Evolutionary conservation across 1,284 basidiomycete genomes (phyloP).

Genomic region (Phlebopus sp.): DNA sequence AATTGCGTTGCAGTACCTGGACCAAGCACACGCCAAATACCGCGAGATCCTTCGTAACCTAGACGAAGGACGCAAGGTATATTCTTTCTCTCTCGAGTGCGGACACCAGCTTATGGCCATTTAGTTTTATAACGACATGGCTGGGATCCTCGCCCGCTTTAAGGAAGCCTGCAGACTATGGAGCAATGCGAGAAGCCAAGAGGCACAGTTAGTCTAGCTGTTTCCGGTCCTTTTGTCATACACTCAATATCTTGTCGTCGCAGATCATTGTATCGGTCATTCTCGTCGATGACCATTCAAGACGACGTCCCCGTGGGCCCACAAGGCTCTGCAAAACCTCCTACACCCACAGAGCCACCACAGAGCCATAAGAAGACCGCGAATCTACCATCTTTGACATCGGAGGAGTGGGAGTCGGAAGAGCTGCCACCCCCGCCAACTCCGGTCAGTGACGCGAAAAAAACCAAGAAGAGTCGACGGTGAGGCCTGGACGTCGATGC

Average conservation of each 20-base stretch:
- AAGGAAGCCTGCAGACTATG: constrained; percentile 75
- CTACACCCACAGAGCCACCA: constrained; percentile 9
- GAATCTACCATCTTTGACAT: constrained; percentile 46
- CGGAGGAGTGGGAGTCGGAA: constrained; percentile 46
- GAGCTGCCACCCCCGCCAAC: constrained; percentile 30
- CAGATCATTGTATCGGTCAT: constrained; percentile 40
- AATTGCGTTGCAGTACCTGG: constrained; percentile 81
- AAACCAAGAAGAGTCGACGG: not conserved
- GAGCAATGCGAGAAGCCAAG: constrained; percentile 67
- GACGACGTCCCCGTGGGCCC: constrained; percentile 15
- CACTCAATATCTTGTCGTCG: not conserved
- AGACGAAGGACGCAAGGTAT: constrained; percentile 83
- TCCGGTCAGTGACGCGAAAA: not conserved
- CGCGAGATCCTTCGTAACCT: constrained; percentile 83
- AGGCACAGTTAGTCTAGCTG: constrained; percentile 39
- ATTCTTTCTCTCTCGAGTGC: constrained; percentile 6
- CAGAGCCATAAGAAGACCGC: constrained; percentile 22
- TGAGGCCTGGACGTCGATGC: not conserved
- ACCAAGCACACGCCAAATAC: constrained; percentile 87
- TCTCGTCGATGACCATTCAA: constrained; percentile 39
- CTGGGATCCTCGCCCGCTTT: constrained; percentile 68
- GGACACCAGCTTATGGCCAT: not conserved
- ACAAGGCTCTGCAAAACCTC: constrained; percentile 6
- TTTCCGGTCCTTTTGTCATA: not conserved
- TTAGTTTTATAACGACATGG: constrained; percentile 84